Evolutionary conservation across 2,329 filamentous ascomycete species (phyloP).

Genomic region (Trichoderma sp.): DNA sequence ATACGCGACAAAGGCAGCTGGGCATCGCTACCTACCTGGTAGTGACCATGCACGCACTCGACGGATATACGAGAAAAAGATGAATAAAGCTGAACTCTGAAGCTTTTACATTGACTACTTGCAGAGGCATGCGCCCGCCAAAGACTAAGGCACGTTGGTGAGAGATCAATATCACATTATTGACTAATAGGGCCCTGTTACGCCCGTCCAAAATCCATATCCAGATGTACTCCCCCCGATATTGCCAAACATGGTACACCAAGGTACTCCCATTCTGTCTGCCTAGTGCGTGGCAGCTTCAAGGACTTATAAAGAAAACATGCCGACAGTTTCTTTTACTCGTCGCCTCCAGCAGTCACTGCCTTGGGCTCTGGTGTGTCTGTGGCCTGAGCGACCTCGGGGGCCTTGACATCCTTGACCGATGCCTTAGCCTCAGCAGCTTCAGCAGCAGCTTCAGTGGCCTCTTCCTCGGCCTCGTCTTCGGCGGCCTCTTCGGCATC

Average conservation of each 20-base stretch:
- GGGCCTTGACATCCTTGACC: conserved; percentile 31
- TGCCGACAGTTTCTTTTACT: conserved; percentile 19
- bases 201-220: background rate
- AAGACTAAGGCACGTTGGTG: background rate
- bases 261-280: background rate
- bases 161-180: background rate
- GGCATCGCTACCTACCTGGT: background rate
- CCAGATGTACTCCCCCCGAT: background rate
- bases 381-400: conserved; percentile 22
- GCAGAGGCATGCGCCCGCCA: background rate
- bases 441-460: conserved; percentile 20
- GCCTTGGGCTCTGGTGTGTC: conserved; percentile 31
- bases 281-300: background rate
- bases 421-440: conserved; percentile 22
- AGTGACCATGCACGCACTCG: background rate
- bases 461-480: conserved; percentile 27
- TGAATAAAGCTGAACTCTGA: background rate
- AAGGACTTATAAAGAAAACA: background rate
- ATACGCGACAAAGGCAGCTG: background rate
- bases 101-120: background rate
- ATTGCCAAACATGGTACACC: background rate
- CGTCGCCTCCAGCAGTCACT: conserved; percentile 31
- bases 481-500: conserved; percentile 26
- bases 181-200: background rate
- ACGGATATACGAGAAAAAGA: background rate